Evolutionary conservation across 2,329 filamentous ascomycete species (phyloP).

Genomic region (Fusarium sp.): DNA sequence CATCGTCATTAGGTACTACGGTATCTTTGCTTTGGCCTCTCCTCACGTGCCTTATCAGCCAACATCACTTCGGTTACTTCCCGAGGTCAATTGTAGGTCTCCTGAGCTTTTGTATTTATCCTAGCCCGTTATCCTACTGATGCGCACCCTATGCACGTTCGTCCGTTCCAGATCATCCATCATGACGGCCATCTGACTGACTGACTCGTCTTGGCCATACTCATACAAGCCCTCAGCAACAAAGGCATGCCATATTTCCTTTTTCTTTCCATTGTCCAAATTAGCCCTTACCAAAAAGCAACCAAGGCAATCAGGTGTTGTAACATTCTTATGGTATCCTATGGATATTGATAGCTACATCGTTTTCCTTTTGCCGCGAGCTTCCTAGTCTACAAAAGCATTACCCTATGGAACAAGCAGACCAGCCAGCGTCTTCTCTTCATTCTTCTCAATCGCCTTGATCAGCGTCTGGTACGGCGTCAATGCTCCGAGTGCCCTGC

Average conservation of each 20-base stretch:
- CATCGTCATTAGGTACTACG: background rate
- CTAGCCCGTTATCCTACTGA: background rate
- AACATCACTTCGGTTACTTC: slow-evolving; percentile 33
- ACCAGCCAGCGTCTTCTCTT: slow-evolving; percentile 66
- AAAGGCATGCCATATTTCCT: background rate
- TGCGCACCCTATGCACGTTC: background rate
- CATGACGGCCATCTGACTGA: background rate
- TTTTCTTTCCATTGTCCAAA: too few species aligned
- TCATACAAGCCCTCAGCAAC: background rate
- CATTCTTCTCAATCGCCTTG: slow-evolving; percentile 71
- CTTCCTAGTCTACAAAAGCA: slow-evolving; percentile 20
- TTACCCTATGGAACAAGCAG: slow-evolving; percentile 49
- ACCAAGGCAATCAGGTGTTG: slow-evolving; percentile 4
- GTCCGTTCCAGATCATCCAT: background rate
- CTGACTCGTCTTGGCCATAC: background rate
- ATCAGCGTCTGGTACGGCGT: slow-evolving; percentile 88
- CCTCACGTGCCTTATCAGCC: slow-evolving; percentile 32
- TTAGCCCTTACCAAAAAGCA: background rate
- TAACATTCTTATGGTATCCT: slow-evolving; percentile 23
- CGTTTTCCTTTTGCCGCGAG: slow-evolving; percentile 15
- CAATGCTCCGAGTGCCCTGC: slow-evolving; percentile 86
- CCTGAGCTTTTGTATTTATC: background rate
- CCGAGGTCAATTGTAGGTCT: slow-evolving; percentile 25
- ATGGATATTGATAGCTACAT: slow-evolving; percentile 6
- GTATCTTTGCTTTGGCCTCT: slow-evolving; percentile 1